A percentile compares a stretch with the other conserved stretches of the same genome.
Conservation (phyloP, 371 early-diverging fungal genomes). For the Nematocida ironsii region DNA sequence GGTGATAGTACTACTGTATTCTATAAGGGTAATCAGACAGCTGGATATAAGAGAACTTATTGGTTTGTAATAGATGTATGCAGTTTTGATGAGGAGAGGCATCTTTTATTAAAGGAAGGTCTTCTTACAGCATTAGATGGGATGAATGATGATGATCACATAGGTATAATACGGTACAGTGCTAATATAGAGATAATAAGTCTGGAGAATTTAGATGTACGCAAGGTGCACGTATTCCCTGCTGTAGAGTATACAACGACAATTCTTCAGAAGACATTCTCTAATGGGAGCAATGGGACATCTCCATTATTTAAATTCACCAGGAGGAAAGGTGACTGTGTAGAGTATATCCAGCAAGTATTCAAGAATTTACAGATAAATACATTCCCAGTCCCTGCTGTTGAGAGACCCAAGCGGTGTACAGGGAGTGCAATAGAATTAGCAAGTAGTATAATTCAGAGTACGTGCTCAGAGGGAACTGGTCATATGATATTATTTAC, state of each 20-base stretch:
- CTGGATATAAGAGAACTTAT: slow-evolving; percentile 85
- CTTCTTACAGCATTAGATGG: slow-evolving; percentile 81
- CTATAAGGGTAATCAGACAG: slow-evolving; percentile 77
- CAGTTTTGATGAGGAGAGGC: slow-evolving; percentile 79
- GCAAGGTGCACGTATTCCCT: slow-evolving; percentile 93
- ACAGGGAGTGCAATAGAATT: slow-evolving; percentile 93
- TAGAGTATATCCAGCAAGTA: slow-evolving; percentile 83
- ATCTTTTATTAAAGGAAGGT: slow-evolving; percentile 87
- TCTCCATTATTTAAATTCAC: slow-evolving; percentile 72
- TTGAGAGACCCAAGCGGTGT: slow-evolving; percentile 86
- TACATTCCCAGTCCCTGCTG: slow-evolving; percentile 93
- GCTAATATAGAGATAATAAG: slow-evolving; percentile 78
- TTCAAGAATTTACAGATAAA: slow-evolving; percentile 89
- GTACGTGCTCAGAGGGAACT: slow-evolving; percentile 73
- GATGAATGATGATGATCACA: slow-evolving; percentile 84
- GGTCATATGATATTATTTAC: slow-evolving; percentile 89
- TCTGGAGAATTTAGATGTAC: slow-evolving; percentile 80
- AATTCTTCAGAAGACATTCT: slow-evolving; percentile 78
- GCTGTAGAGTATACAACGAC: slow-evolving; percentile 86
- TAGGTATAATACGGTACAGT: slow-evolving; percentile 93
- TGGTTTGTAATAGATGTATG: slow-evolving; percentile 96
- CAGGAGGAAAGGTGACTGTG: slow-evolving; percentile 74
- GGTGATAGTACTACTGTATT: slow-evolving; percentile 89
- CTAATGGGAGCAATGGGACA: neutral
- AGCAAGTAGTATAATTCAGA: slow-evolving; percentile 87